Evolutionary conservation across 2,329 filamentous ascomycete genomes (phyloP).

Genomic region (Trichophyton equinum): DNA sequence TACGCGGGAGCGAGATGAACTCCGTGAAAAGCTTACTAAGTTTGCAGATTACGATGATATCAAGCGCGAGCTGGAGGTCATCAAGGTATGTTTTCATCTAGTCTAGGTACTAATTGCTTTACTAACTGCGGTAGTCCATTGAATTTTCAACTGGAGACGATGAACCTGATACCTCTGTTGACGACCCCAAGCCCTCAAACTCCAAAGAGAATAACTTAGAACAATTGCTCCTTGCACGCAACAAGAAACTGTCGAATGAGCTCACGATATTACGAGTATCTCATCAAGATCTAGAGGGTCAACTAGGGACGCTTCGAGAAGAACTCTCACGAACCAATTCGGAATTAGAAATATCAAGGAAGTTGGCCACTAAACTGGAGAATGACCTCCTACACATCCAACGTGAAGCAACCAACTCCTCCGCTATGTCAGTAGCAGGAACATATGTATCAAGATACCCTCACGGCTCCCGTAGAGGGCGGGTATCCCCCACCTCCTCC

Average conservation of each 20-base stretch:
- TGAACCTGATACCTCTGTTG: slow-evolving; percentile 40
- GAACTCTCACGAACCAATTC: slow-evolving; percentile 71
- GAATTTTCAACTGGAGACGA: slow-evolving; percentile 82
- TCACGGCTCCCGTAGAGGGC: slow-evolving; percentile 54
- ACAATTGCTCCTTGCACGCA: slow-evolving; percentile 77
- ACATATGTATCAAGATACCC: slow-evolving; percentile 76
- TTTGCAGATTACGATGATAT: slow-evolving; percentile 94
- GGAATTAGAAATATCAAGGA: slow-evolving; percentile 73
- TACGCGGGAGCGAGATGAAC: slow-evolving; percentile 64
- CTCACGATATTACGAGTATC: slow-evolving; percentile 86
- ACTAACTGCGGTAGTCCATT: slow-evolving; percentile 50
- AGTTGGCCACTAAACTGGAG: slow-evolving; percentile 77
- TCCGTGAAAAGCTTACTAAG: slow-evolving; percentile 71
- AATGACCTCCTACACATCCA: slow-evolving; percentile 83
- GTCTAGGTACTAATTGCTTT: neutral
- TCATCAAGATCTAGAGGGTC: slow-evolving; percentile 75
- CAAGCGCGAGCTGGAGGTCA: slow-evolving; percentile 87
- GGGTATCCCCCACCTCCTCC: slow-evolving; percentile 82
- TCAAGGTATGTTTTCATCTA: slow-evolving; percentile 46
- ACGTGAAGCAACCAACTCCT: slow-evolving; percentile 65
- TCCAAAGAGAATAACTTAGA: slow-evolving; percentile 70
- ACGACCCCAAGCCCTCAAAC: slow-evolving; percentile 33
- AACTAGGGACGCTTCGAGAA: slow-evolving; percentile 68
- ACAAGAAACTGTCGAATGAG: slow-evolving; percentile 94
- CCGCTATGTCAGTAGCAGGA: slow-evolving; percentile 81